Percentiles rank a stretch among this genome's conserved stretches.
Evolutionary conservation across 1,284 basidiomycete genomes (phyloP).

Genomic region (Tetrapyrgos nigripes): DNA sequence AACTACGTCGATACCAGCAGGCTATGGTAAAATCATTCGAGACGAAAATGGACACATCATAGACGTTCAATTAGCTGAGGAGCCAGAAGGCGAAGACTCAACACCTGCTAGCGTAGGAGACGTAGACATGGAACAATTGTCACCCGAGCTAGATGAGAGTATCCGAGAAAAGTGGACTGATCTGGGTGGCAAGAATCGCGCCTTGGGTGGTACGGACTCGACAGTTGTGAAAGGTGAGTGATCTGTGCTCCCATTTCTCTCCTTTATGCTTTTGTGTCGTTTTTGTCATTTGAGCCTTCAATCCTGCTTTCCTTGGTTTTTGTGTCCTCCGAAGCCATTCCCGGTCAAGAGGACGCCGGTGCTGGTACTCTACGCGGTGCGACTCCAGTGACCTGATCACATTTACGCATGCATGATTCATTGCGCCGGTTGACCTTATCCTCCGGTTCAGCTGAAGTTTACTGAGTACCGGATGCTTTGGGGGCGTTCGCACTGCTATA

Average conservation of each 20-base stretch:
- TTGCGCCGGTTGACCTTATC: neutral
- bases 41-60: constrained; percentile 85
- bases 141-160: constrained; percentile 39
- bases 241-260: constrained; percentile 1
- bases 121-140: constrained; percentile 37
- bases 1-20: constrained; percentile 56
- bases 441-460: neutral
- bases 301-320: no score
- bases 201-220: constrained; percentile 15
- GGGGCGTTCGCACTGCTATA: neutral
- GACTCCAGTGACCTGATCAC: no score
- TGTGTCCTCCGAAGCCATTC: neutral
- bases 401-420: no score
- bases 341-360: neutral
- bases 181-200: constrained; percentile 26
- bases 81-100: constrained; percentile 40
- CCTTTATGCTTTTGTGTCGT: constrained; percentile 10
- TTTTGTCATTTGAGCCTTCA: neutral
- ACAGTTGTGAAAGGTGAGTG: constrained; percentile 45
- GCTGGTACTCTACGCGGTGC: no score
- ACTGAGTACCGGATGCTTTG: neutral
- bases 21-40: constrained; percentile 86
- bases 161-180: constrained; percentile 45
- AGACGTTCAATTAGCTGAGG: constrained; percentile 75
- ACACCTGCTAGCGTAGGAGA: constrained; percentile 26